A percentile compares a stretch with the other conserved stretches of the same genome.
Conservation (phyloP, 208 protist genomes). For the Leishmania arabica region DNA sequence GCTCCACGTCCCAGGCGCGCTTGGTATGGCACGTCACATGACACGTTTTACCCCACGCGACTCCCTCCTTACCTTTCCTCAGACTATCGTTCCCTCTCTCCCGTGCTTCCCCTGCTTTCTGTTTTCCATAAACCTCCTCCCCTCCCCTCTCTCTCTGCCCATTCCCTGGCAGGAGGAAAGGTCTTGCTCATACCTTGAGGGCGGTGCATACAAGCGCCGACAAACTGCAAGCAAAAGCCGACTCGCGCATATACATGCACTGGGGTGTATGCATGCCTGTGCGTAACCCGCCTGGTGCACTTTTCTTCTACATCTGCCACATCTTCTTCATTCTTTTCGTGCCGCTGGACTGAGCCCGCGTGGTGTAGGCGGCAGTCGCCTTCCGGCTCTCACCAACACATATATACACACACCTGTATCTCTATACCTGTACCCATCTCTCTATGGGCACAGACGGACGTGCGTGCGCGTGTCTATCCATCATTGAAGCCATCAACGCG, state of each 20-base stretch:
- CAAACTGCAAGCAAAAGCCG: no score
- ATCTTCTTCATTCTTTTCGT: neutral
- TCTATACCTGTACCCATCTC: neutral
- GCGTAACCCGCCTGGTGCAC: neutral
- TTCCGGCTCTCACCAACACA: neutral
- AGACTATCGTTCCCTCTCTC: neutral
- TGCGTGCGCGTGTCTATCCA: no score
- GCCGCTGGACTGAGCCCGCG: neutral
- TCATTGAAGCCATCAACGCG: no score
- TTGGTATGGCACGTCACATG: neutral
- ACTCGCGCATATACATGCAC: no score
- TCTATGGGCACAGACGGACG: no score
- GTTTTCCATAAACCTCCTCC: neutral
- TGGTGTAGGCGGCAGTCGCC: neutral
- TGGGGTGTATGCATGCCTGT: neutral
- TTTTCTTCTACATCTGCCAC: neutral
- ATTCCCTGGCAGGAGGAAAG: no score
- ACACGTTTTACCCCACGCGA: neutral
- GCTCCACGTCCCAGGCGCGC: neutral
- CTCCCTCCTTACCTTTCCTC: neutral
- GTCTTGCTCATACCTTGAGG: no score
- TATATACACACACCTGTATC: neutral
- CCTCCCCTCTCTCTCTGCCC: neutral
- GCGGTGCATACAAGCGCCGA: no score
- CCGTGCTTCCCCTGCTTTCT: neutral